phyloP scores from a whole-genome alignment of 148 eudicot genomes.

The Pouteria glomerata region DNA sequence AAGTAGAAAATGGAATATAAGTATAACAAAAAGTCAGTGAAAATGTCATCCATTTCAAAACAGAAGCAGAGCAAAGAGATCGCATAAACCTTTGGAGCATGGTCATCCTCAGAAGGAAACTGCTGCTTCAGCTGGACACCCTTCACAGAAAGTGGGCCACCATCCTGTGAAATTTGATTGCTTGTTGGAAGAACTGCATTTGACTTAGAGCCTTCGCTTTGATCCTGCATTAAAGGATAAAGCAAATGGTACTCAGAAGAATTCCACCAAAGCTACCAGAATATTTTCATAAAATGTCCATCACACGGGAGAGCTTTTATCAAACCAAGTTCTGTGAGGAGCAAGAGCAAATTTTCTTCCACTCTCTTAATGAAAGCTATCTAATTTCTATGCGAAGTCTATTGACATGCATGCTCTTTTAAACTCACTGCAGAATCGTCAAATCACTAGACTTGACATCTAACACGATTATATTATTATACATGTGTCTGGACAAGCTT shows the following conservation, averaged over 20 bases:
- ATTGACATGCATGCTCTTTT: background rate
- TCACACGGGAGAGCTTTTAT: background rate
- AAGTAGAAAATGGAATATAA: conserved; percentile 2
- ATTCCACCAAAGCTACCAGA: background rate
- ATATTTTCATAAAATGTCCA: background rate
- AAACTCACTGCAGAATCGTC: background rate
- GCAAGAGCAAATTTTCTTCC: background rate
- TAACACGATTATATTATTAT: background rate
- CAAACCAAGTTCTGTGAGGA: background rate
- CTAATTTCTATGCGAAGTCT: background rate
- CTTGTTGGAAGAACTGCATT: conserved; percentile 10
- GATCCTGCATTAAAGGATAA: conserved; percentile 34
- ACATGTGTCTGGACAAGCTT: background rate
- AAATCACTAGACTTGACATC: background rate
- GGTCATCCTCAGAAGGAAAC: conserved; percentile 33
- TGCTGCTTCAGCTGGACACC: conserved; percentile 19
- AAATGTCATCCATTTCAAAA: background rate
- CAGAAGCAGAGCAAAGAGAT: conserved; percentile 5
- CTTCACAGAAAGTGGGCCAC: conserved; percentile 12
- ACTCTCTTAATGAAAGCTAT: background rate
- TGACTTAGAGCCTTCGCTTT: conserved; percentile 26
- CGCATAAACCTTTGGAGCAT: conserved; percentile 57
- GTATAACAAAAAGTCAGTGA: conserved; percentile 15
- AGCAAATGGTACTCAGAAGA: background rate
- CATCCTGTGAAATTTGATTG: conserved; percentile 16